Evolutionary conservation across 2,329 filamentous ascomycete species (phyloP).

Genomic region (Xylaria sp.): DNA sequence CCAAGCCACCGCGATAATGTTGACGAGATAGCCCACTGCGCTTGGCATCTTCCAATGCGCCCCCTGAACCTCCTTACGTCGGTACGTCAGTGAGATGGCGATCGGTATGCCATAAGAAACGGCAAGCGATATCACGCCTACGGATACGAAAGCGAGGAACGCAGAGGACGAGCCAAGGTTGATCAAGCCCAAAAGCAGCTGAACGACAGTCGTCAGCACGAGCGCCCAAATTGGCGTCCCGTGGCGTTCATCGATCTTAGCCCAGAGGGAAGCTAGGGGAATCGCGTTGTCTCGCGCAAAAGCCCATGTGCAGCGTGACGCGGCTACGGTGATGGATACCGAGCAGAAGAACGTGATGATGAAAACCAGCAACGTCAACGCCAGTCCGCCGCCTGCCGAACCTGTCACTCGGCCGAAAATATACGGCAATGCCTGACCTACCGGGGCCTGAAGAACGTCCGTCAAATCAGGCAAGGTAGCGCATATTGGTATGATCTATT

Average conservation of each 20-base stretch:
- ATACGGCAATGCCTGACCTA: conserved; percentile 65
- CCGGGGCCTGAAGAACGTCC: conserved; percentile 59
- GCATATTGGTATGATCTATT: conserved; percentile 62
- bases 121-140: conserved; percentile 67
- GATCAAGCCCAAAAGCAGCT: conserved; percentile 66
- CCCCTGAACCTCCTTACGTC: conserved; percentile 58
- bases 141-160: conserved; percentile 65
- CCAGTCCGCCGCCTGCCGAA: conserved; percentile 61
- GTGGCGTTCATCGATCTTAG: conserved; percentile 61
- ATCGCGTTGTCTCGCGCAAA: conserved; percentile 70
- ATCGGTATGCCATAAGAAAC: conserved; percentile 68
- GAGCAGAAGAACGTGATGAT: conserved; percentile 69
- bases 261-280: conserved; percentile 62
- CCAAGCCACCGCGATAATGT: conserved; percentile 61
- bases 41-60: conserved; percentile 61
- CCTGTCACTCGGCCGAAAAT: conserved; percentile 65
- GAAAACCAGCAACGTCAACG: conserved; percentile 63
- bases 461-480: conserved; percentile 55
- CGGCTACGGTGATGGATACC: conserved; percentile 74
- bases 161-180: conserved; percentile 68
- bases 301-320: conserved; percentile 74
- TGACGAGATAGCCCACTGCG: conserved; percentile 57
- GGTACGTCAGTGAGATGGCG: conserved; percentile 59
- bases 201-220: conserved; percentile 63
- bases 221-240: conserved; percentile 68